A percentile compares a stretch with the other conserved stretches of the same genome.
phyloP scores from a whole-genome alignment of 2,329 filamentous ascomycete species.

The Hortaea sp. region DNA sequence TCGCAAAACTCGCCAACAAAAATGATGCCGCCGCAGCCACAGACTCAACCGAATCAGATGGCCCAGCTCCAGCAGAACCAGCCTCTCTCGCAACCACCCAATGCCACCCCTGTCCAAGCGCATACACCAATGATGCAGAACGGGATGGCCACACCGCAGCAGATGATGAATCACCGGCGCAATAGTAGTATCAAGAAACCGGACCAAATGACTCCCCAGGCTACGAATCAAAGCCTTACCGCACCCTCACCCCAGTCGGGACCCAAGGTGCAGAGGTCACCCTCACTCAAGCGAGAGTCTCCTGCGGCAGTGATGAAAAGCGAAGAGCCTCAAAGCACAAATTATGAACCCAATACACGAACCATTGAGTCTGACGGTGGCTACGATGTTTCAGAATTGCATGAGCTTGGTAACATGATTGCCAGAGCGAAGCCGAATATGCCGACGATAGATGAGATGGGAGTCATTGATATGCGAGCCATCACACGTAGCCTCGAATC shows the following conservation, averaged over 20 bases:
- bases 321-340: slow-evolving; percentile 23
- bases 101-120: slow-evolving; percentile 35
- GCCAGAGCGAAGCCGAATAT: slow-evolving; percentile 61
- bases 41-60: slow-evolving; percentile 12
- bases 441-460: slow-evolving; percentile 66
- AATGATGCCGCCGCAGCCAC: slow-evolving; percentile 15
- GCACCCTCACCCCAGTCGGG: slow-evolving; percentile 20
- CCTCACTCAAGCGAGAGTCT: slow-evolving; percentile 21
- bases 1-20: slow-evolving; percentile 25
- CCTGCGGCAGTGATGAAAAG: slow-evolving; percentile 21
- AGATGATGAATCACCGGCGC: slow-evolving; percentile 26
- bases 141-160: slow-evolving; percentile 38
- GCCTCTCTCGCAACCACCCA: slow-evolving; percentile 18
- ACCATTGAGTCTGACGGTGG: slow-evolving; percentile 47
- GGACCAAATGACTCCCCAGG: slow-evolving; percentile 21
- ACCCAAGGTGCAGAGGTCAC: slow-evolving; percentile 17
- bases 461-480: slow-evolving; percentile 80
- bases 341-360: slow-evolving; percentile 18
- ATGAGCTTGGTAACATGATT: slow-evolving; percentile 56
- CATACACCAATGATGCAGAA: slow-evolving; percentile 40
- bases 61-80: slow-evolving; percentile 16
- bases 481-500: slow-evolving; percentile 83
- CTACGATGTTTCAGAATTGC: slow-evolving; percentile 56
- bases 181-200: slow-evolving; percentile 20
- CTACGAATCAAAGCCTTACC: slow-evolving; percentile 8